These are phyloP conservation scores for Bipolaris gigantea DNA, from an alignment of 2,329 filamentous ascomycete species.

Conservation along the genomic window DNA sequence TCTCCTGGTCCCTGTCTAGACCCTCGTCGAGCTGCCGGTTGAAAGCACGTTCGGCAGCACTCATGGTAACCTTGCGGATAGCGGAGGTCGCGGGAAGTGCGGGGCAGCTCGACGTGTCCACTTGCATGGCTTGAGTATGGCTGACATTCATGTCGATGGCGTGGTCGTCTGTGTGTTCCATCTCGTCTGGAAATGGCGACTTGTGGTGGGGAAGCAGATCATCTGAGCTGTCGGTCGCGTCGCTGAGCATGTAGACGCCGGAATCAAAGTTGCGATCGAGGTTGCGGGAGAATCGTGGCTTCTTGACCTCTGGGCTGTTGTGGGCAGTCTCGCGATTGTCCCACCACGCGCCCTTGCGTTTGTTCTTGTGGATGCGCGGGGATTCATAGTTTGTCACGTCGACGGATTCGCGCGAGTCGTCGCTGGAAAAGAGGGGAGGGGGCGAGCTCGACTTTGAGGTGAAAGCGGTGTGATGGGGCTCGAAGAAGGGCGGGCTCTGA, in stretches of 20 bases:
- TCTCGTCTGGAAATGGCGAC: conserved; percentile 18
- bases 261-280: conserved; percentile 40
- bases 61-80: conserved; percentile 5
- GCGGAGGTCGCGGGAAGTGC: not conserved
- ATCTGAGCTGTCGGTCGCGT: conserved; percentile 24
- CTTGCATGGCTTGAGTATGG: not conserved
- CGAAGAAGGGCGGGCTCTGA: conserved; percentile 33
- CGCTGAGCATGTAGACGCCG: conserved; percentile 38
- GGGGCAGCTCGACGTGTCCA: not conserved
- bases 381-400: conserved; percentile 39
- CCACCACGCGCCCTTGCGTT: conserved; percentile 40
- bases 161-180: conserved; percentile 7
- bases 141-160: not conserved
- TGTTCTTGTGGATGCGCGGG: conserved; percentile 38
- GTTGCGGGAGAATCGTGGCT: conserved; percentile 34
- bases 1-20: conserved; percentile 19
- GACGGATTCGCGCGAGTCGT: conserved; percentile 32
- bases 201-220: conserved; percentile 17
- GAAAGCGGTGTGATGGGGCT: conserved; percentile 17
- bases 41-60: conserved; percentile 14
- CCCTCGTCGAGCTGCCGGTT: conserved; percentile 14
- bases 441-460: conserved; percentile 39
- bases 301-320: conserved; percentile 25
- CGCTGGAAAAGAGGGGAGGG: conserved; percentile 40
- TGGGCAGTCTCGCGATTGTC: conserved; percentile 22